Base-by-base conservation (phyloP, 192 early-diverging fungal species). In the Backusella tuberculispora region DNA sequence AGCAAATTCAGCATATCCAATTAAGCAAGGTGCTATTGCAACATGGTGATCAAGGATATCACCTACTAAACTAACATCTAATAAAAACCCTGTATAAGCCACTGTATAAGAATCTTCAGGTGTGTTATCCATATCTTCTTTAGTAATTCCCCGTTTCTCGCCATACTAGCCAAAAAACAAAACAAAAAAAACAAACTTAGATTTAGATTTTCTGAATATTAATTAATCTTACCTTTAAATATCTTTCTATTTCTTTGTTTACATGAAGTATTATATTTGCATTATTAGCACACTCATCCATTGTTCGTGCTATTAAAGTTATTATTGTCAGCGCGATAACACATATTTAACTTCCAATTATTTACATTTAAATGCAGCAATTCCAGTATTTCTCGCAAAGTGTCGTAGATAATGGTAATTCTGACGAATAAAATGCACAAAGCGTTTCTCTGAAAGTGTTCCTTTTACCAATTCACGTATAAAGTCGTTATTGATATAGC, bases 1-100 rank as follows among this genome's bases (percentile, higher is more conserved):
- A 6, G 91, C 93, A 63, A 95, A 93, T 66, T 92, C 90, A 44
- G 92, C 93, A 74, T 96, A 96, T 8, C 95, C 95, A 42, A 96
- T 76, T 34, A 94, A 75, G 72, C 95, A 96, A 10, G 95, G 92
- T 5, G 92, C 92, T 72, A 96, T 87, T 37, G 95, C 95, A 15
- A 90, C 87, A 37, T 88, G 86, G 60, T 95, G 83, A 69, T 95
- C 94, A 2, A 96, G 74, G 40, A 88, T 74, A 77, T 92, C 92
- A n/a, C 95, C 94, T 21, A 83, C 81, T 63, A 83, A 76, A 19
- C 83, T 92, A 38, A 88, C 87, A 45, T 96, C 95, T 40, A 95
- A 73, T 15, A 94, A 88, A 75, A 88, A 96, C 26, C 95, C 89
- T 1, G 95, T 95, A 81, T 96, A 96, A 5, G 95, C 92, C 4